These are phyloP conservation scores for Mortierella sp. DNA, from an alignment of 371 early-diverging fungal species.

Conservation along the genomic window DNA sequence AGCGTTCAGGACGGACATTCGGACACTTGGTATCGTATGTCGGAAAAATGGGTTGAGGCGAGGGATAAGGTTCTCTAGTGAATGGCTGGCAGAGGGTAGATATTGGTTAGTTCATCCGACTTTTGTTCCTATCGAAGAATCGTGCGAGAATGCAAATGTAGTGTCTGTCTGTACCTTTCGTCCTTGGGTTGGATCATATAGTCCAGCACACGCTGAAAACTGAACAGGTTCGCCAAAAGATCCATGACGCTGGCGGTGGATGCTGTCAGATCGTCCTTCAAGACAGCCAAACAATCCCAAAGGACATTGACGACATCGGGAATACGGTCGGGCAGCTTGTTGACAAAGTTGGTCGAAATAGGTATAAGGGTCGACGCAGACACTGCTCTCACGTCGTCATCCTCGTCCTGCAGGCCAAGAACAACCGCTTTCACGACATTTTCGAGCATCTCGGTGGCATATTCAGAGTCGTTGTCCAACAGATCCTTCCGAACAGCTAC, in stretches of 20 bases:
- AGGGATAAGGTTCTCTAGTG: conserved; percentile 82
- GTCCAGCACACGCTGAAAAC: conserved; percentile 71
- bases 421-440: conserved; percentile 61
- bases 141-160: no score
- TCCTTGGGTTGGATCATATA: conserved; percentile 61
- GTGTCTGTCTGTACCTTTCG: conserved; percentile 38
- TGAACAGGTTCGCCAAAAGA: conserved; percentile 88
- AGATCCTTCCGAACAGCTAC: conserved; percentile 93
- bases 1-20: conserved; percentile 87
- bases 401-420: conserved; percentile 77
- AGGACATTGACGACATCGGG: conserved; percentile 81
- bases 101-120: conserved; percentile 2
- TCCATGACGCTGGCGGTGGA: conserved; percentile 96
- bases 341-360: conserved; percentile 84
- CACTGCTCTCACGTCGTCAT: conserved; percentile 96
- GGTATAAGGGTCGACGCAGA: conserved; percentile 93
- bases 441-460: conserved; percentile 37
- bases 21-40: conserved; percentile 91
- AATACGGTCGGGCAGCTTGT: conserved; percentile 74
- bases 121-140: neutral
- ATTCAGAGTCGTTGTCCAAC: conserved; percentile 63
- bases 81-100: conserved; percentile 52
- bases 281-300: conserved; percentile 87
- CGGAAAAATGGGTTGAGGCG: conserved; percentile 94
- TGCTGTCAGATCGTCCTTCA: conserved; percentile 93